Evolutionary conservation across 768 basidiomycete species (phyloP).

Genomic region (Collybiopsis luxurians): DNA sequence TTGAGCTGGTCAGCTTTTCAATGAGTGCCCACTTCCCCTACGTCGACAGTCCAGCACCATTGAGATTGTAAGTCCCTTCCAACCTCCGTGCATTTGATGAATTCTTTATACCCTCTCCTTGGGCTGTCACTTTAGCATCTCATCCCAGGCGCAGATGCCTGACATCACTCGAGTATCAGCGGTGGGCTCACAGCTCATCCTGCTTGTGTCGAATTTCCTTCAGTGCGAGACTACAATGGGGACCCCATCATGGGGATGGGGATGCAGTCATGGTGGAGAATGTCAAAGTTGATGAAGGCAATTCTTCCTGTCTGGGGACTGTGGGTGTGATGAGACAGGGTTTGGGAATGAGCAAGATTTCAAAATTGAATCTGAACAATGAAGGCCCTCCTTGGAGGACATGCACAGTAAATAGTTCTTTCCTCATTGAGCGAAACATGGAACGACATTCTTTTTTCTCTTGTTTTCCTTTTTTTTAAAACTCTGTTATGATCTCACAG

Average conservation of each 20-base stretch:
- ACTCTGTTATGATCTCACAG: too few species aligned
- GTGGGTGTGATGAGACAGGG: not conserved
- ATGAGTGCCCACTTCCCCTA: not conserved
- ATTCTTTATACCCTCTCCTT: slow-evolving; percentile 6
- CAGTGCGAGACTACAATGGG: too few species aligned
- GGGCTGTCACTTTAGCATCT: slow-evolving; percentile 1
- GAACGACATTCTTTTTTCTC: too few species aligned
- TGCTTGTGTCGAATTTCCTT: slow-evolving; percentile 1
- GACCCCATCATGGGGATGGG: not conserved
- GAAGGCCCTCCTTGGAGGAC: not conserved
- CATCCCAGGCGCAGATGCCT: not conserved
- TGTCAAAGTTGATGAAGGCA: not conserved
- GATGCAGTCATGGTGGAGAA: not conserved
- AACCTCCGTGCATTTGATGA: slow-evolving; percentile 1
- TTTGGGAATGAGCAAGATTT: slow-evolving; percentile 2
- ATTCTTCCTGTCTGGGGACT: not conserved
- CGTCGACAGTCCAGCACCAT: slow-evolving; percentile 6
- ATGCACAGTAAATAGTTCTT: not conserved
- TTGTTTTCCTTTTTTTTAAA: too few species aligned
- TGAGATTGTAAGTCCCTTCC: not conserved
- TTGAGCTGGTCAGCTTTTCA: not conserved
- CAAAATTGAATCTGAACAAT: slow-evolving; percentile 5
- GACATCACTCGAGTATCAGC: not conserved
- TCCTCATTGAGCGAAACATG: too few species aligned
- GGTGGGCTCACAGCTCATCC: not conserved